Conservation (phyloP, 176 grass and related monocot genomes). For the Aegilops sharonensis region DNA sequence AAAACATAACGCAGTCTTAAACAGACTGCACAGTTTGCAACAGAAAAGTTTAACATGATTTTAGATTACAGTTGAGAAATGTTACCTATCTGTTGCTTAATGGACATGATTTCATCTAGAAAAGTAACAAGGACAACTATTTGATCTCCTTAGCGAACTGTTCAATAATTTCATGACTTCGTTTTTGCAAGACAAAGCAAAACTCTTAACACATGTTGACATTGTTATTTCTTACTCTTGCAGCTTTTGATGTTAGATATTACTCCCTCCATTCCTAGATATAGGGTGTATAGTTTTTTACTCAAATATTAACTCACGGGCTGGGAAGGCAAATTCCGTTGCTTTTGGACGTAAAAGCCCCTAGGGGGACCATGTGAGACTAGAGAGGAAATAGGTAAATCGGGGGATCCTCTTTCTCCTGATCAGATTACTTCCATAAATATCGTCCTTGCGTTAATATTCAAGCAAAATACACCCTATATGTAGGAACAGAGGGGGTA, state of each 20-base stretch:
- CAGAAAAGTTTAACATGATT: not conserved
- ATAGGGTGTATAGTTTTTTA: no score
- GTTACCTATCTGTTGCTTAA: not conserved
- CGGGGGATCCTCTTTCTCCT: no score
- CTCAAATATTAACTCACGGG: no score
- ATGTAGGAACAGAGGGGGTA: no score
- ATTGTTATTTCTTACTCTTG: not conserved
- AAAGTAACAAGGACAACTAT: not conserved
- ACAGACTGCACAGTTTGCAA: conserved; percentile 17
- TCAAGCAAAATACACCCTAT: no score
- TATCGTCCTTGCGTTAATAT: no score
- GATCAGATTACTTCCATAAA: no score
- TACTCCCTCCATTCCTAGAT: no score
- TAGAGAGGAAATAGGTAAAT: no score
- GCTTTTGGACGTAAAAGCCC: no score
- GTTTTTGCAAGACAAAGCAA: not conserved
- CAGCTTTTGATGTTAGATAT: conserved; percentile 9
- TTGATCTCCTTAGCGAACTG: not conserved
- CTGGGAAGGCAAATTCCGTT: no score
- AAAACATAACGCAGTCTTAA: not conserved
- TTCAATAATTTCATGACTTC: not conserved
- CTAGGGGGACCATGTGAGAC: no score
- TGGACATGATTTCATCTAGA: not conserved
- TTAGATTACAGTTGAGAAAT: not conserved
- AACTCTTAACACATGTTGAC: not conserved